Base-by-base conservation (phyloP, 257 asterid genomes). In the Salvia hispanica region DNA sequence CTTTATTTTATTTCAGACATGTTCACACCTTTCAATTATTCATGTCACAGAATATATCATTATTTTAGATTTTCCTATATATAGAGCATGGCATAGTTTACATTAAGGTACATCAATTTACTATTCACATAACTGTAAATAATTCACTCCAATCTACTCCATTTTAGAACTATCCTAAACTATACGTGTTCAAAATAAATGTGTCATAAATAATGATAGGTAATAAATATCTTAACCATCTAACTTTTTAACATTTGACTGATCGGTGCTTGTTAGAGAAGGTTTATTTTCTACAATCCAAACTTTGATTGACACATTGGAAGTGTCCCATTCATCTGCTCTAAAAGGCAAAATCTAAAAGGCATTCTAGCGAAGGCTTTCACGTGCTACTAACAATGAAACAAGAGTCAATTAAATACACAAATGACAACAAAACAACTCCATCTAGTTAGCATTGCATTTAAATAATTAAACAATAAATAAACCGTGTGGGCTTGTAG, bases 401-500 rank as follows among this genome's bases (percentile, higher is more conserved):
- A n/a, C 13, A 34, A 34, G 25, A 58, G 25, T 36, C 4, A 0
- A 31, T 56, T 15, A 14, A 14, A 50, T 6, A 51, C 61, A 51
- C 50, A 11, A 47, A 62, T 48, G 51, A 25, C 39, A 62, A 44
- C 25, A 62, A 21, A 10, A 46, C 58, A 8, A 52, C 42, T 37
- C 42, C 42, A 37, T 46, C 18, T 12, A 12, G 9, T 9, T 42
- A 61, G n/a, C n/a, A n/a, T n/a, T n/a, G 40, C 46, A 12, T 63
- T 13, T 63, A 52, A 18, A 9, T 28, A 56, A 4, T 56, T 15
- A 33, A 33, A 21, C 3, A 48, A 62, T 0, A 55, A 39, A 61
- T 43, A 18, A 45, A 40, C 9, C 48, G 51, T 34, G 69, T 66
- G 45, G 58, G 59, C 7, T 61, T 65, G 60, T 60, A 37, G 42